Percentiles rank a stretch among this genome's conserved stretches.
These are phyloP conservation scores for Taphrina deformans DNA, from an alignment of 1,139 yeast species.

Conservation along the genomic window DNA sequence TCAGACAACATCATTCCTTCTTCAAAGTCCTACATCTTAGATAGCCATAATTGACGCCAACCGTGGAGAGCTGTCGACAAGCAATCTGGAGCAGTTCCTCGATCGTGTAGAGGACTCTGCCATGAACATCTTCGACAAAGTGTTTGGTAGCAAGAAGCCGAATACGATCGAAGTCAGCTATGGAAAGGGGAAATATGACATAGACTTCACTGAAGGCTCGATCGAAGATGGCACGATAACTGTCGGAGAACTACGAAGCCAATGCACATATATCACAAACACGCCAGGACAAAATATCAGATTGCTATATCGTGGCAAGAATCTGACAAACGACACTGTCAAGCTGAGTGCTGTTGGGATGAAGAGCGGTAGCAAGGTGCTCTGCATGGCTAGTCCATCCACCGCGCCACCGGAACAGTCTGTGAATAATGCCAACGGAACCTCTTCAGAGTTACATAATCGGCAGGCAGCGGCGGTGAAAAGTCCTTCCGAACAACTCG, in stretches of 20 bases:
- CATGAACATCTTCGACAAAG: conserved; percentile 24
- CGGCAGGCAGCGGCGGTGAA: background rate
- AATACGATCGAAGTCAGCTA: conserved; percentile 23
- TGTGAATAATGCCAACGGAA: background rate
- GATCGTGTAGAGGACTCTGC: conserved; percentile 12
- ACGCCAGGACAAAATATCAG: conserved; percentile 18
- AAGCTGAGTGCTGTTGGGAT: conserved; percentile 20
- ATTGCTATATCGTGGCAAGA: conserved; percentile 27
- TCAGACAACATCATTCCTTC: too few relatives aligned
- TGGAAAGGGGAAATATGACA: conserved; percentile 26
- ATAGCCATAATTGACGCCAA: too few relatives aligned
- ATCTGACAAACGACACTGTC: conserved; percentile 14
- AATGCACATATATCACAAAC: conserved; percentile 23
- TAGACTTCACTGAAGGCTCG: conserved; percentile 23
- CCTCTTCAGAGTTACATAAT: background rate
- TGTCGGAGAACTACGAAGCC: conserved; percentile 21
- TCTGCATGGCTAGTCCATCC: conserved; percentile 28
- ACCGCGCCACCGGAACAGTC: background rate
- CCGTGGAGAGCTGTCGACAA: too few relatives aligned
- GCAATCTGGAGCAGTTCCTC: conserved; percentile 11
- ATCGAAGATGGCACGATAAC: conserved; percentile 29
- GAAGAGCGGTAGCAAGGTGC: conserved; percentile 28
- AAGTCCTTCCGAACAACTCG: conserved; percentile 15
- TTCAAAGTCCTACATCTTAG: too few relatives aligned
- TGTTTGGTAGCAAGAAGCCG: conserved; percentile 24